Base-by-base conservation (phyloP, 2,329 filamentous ascomycete genomes). In the Xylaria sp. region DNA sequence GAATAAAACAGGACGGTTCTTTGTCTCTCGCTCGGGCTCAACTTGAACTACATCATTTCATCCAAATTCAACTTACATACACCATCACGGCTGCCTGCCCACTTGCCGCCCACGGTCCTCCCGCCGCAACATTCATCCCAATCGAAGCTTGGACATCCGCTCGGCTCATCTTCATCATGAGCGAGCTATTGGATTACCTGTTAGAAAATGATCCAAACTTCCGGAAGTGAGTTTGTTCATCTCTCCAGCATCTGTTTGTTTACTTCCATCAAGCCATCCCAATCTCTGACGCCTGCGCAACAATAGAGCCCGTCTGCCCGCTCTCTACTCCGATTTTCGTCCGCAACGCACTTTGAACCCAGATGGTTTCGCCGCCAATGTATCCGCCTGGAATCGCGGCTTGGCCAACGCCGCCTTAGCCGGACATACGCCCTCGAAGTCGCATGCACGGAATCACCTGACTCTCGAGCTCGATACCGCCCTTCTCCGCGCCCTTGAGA, bases 321-420 rank as follows among this genome's bases (percentile, higher is more conserved):
- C 91, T 4, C 85, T 96, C 51, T 96, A 95, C 76, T 92, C 91
- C 52, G 92, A 96, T 73, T 96, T 96, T 71, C 80, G 85, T 44
- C 76, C 84, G 4, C 91, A 93, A 66, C 82, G 82, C 68, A 84
- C 82, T 46, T 84, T 89, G 19, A 96, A 96, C 70, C 90, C 91
- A 1, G 91, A 95, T 72, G 91, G 91, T 68, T 96, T 91, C 76
- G 77, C 80, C 18, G 90, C 91, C 49, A 96, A 96, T 72, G 79
- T 91, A 48, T 76, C 82, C 5, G 90, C 91, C 55, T 96, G 92
- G 92, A 85, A 87, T 59, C 82, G 83, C 46, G 91, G 86, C 1
- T 80, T 96, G 48, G 81, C 84, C n/a, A 79, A 83, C 55, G 88
- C 91, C 1, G 80, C 87, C 0, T 79, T 84, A 63, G 82, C 81